Evolutionary conservation across 371 early-diverging fungal genomes (phyloP), one percentile per base, ranked within the genome.

Genomic region (Mucor plumbeus): DNA sequence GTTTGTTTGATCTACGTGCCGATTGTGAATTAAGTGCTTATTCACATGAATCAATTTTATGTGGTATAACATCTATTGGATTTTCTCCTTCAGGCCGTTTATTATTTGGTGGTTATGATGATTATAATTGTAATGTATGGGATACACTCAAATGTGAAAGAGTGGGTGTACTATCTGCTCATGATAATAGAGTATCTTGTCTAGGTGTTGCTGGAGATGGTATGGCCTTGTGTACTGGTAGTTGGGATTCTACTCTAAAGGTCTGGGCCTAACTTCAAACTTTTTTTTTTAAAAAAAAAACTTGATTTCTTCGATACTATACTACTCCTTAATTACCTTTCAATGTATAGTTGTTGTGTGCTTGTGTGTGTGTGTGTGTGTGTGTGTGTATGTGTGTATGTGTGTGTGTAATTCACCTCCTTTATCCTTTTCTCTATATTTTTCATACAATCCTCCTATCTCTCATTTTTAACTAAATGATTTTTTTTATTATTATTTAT

Each of bases 121-220:
- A 99, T 79, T 98, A 94, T 77, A 97, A 96, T 78, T 96, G 97
- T 86, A 94, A 98, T 69, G 98, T 97, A 4, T 98, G 99, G 99
- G 99, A 98, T 78, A 96, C 97, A 11, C 87, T 98, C 57, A 95
- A 95, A 78, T 94, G 95, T 59, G 94, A 97, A 61, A 87, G 97
- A 61, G 96, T 97, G 21, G 97, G 97, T 53, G 94, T 96, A 1
- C 76, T 98, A 63, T 90, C 95, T 48, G 93, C 92, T 19, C 99
- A 98, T 77, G 98, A 98, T 54, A 98, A 98, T 85, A 89, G 99
- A 44, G 98, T 98, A 15, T 93, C 94, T 67, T 98, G 98, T 78
- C 79, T 98, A 40, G 99, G 98, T 54, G 95, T 98, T 5, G 90
- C 95, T 4, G 88, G 89, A 59, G 99, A 98, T 76, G 99, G 99